Base-by-base conservation (phyloP, 768 basidiomycete species). In the Thelephora ganbajun region DNA sequence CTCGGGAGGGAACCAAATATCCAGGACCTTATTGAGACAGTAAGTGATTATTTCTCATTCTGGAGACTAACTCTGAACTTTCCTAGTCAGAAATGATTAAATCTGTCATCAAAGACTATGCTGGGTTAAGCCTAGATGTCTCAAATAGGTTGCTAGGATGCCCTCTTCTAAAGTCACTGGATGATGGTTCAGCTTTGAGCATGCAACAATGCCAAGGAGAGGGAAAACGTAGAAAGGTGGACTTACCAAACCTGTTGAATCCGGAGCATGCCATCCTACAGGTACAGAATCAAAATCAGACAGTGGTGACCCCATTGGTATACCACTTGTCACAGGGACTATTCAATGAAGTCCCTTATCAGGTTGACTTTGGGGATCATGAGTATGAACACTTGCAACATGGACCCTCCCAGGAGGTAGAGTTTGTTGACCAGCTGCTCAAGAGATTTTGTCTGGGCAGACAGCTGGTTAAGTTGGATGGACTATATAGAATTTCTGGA, bases 251-350 rank as follows among this genome's bases (percentile, higher is more conserved):
- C 39, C 0, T 70, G 69, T 0, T 75, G 78, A 53, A 62, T 67
- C 5, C 22, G 2, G 84, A 87, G 54, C 53, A 73, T 3, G 71
- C 68, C 1, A 74, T 82, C 2, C 65, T 85, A 14, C 73, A 67
- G 19, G 59, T 68, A 0, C 74, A 76, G 51, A 70, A 72, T 26
- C 75, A 77, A 53, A 70, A 60, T 14, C 61, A 65, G 4, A 84
- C 82, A 0, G 73, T 74, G 43, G 80, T 87, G 6, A 85, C 83
- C 0, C 75, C 76, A 0, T 64, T 68, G 16, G 77, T 87, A 39
- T 69, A 68, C 5, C 54, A 61, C 7, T 59, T 85, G 6, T 74
- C 80, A 0, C 30, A 57, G 6, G 69, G 71, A 0, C 66, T 73
- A 0, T 77, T 84, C 45, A 67, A 65, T 19, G 83, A 83, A 50